These are phyloP conservation scores for Magnolia changhungtana DNA, from an alignment of 164 flowering plant genomes.

Conservation along the genomic window DNA sequence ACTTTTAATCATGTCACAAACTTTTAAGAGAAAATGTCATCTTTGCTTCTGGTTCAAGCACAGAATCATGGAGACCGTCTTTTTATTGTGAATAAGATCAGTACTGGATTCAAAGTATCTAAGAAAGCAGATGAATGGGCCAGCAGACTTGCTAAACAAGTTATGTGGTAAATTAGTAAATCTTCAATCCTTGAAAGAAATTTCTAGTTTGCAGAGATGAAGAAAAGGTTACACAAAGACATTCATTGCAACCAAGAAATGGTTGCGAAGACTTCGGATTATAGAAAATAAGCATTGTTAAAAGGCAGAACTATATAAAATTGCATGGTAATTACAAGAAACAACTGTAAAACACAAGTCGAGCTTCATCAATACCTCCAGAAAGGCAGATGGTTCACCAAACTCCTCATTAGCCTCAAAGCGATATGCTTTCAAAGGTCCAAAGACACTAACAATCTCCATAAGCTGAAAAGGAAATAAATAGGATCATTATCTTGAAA, in stretches of 20 bases:
- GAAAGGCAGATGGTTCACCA: slow-evolving; percentile 57
- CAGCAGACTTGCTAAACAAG: too few relatives aligned
- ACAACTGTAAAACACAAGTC: neutral
- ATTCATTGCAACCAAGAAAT: too few relatives aligned
- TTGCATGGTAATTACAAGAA: neutral
- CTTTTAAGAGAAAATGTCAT: neutral
- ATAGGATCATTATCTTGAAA: neutral
- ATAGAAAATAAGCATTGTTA: neutral
- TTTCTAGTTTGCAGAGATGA: neutral
- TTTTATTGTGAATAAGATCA: too few relatives aligned
- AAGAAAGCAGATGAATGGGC: too few relatives aligned
- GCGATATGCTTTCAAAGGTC: slow-evolving; percentile 71
- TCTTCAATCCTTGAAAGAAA: neutral
- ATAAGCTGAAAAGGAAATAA: slow-evolving; percentile 42
- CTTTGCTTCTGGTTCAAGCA: neutral
- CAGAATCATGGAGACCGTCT: neutral
- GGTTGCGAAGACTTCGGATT: neutral
- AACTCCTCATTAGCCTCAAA: slow-evolving; percentile 43
- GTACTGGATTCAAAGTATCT: too few relatives aligned
- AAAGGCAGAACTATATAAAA: neutral
- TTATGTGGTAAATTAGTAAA: too few relatives aligned
- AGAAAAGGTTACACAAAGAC: too few relatives aligned
- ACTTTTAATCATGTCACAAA: neutral
- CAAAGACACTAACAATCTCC: slow-evolving; percentile 83
- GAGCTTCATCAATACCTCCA: slow-evolving; percentile 59